phyloP scores from a whole-genome alignment of 495 filamentous ascomycete genomes.

The Lasiosphaeria ovina region DNA sequence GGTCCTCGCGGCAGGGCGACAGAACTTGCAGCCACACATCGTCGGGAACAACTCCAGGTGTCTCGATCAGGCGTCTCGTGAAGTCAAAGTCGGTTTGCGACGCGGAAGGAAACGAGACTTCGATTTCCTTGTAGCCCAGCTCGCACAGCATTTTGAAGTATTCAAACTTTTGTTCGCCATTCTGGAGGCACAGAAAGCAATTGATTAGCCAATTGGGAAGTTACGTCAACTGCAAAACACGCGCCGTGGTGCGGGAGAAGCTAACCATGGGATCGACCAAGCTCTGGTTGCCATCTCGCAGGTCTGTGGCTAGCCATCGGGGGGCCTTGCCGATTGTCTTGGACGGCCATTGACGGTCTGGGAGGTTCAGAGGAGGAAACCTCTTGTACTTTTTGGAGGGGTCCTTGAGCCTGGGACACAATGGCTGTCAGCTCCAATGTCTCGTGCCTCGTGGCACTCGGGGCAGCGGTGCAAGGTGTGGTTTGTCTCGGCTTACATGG shows the following conservation, averaged over 20 bases:
- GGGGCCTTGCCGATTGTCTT: constrained; percentile 76
- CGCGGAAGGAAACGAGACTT: constrained; percentile 92
- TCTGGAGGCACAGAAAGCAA: constrained; percentile 47
- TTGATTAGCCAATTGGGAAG: constrained; percentile 24
- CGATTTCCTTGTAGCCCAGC: constrained; percentile 97
- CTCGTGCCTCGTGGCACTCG: constrained; percentile 22
- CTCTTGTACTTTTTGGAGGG: constrained; percentile 88
- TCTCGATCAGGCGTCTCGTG: constrained; percentile 82
- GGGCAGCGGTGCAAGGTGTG: neutral
- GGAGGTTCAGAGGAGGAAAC: constrained; percentile 71
- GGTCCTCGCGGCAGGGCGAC: constrained; percentile 87
- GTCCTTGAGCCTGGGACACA: constrained; percentile 75
- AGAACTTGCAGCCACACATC: constrained; percentile 97
- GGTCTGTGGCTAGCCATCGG: constrained; percentile 81
- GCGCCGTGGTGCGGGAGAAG: neutral
- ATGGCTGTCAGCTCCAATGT: constrained; percentile 11
- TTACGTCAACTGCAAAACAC: neutral
- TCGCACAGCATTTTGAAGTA: constrained; percentile 95
- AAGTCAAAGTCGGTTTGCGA: constrained; percentile 96
- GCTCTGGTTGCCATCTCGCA: constrained; percentile 87
- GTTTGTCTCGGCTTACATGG: constrained; percentile 33
- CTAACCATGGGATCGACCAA: constrained; percentile 84
- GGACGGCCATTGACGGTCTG: constrained; percentile 88
- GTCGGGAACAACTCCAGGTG: constrained; percentile 80
- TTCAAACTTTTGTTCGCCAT: constrained; percentile 87